Conservation (phyloP, 306 rosid species). For the Pachyrhizus erosus region DNA sequence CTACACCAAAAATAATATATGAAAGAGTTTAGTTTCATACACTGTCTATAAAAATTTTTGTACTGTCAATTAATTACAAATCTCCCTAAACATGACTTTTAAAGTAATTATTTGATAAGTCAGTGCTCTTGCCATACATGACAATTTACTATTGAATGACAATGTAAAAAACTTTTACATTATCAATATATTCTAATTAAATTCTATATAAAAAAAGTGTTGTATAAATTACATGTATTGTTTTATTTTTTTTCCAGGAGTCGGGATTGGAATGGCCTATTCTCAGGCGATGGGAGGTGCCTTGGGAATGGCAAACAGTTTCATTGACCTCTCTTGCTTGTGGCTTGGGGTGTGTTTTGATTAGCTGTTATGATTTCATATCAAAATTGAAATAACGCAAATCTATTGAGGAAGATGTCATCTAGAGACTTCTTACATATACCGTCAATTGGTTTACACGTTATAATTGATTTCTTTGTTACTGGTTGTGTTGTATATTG, state of each 20-base stretch:
- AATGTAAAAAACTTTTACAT: not conserved
- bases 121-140: not conserved
- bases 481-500: constrained; percentile 30
- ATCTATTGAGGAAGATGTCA: not conserved
- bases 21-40: not conserved
- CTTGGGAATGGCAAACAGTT: constrained; percentile 97
- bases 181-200: not conserved
- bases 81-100: not conserved
- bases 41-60: not conserved
- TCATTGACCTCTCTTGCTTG: constrained; percentile 86
- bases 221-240: constrained; percentile 2
- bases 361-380: constrained; percentile 23
- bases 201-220: not conserved
- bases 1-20: not conserved
- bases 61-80: not conserved
- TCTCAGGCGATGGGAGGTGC: constrained; percentile 92
- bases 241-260: constrained; percentile 57
- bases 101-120: not conserved
- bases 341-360: constrained; percentile 79
- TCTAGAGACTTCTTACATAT: not conserved
- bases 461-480: constrained; percentile 13
- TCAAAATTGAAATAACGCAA: constrained; percentile 16
- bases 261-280: constrained; percentile 63
- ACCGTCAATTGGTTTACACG: constrained; percentile 4
- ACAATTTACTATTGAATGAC: not conserved